A percentile compares a stretch with the other conserved stretches of the same genome.
phyloP scores from a whole-genome alignment of 768 basidiomycete genomes.

The Galerina sulciceps region DNA sequence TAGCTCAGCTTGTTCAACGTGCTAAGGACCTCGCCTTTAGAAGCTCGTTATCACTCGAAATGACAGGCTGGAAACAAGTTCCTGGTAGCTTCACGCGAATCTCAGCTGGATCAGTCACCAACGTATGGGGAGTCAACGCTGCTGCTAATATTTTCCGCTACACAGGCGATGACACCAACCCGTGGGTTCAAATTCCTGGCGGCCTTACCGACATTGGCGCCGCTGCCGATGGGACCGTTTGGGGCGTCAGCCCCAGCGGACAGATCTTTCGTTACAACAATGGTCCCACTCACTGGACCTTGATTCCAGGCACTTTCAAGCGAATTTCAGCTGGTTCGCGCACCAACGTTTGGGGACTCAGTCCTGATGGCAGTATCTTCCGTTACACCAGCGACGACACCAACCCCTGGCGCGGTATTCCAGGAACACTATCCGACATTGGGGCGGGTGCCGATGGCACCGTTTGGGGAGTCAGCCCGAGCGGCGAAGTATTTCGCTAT shows the following conservation, averaged over 20 bases:
- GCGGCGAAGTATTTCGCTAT: slow-evolving; percentile 9
- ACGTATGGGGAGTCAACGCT: slow-evolving; percentile 15
- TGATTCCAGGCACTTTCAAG: background rate
- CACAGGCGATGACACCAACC: slow-evolving; percentile 13
- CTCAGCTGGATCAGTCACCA: slow-evolving; percentile 10
- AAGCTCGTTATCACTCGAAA: slow-evolving; percentile 2
- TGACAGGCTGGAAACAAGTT: slow-evolving; percentile 12
- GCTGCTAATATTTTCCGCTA: slow-evolving; percentile 6
- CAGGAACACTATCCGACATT: slow-evolving; percentile 9
- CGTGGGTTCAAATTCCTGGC: slow-evolving; percentile 8
- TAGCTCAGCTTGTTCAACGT: background rate
- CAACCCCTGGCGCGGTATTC: slow-evolving; percentile 6
- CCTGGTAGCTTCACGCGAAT: slow-evolving; percentile 1
- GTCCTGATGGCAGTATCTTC: slow-evolving; percentile 1
- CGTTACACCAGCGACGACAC: slow-evolving; percentile 14
- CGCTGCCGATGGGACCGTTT: slow-evolving; percentile 12
- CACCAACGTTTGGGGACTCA: slow-evolving; percentile 16
- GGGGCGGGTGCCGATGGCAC: slow-evolving; percentile 12
- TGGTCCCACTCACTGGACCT: slow-evolving; percentile 9
- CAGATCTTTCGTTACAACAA: slow-evolving; percentile 13
- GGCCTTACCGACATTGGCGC: slow-evolving; percentile 11
- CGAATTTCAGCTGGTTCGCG: slow-evolving; percentile 7
- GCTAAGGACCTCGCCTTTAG: background rate
- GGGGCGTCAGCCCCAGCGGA: slow-evolving; percentile 11
- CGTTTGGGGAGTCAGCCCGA: slow-evolving; percentile 13